These are phyloP conservation scores for Solanum dulcamara DNA, from an alignment of 257 asterid species.

Conservation along the genomic window DNA sequence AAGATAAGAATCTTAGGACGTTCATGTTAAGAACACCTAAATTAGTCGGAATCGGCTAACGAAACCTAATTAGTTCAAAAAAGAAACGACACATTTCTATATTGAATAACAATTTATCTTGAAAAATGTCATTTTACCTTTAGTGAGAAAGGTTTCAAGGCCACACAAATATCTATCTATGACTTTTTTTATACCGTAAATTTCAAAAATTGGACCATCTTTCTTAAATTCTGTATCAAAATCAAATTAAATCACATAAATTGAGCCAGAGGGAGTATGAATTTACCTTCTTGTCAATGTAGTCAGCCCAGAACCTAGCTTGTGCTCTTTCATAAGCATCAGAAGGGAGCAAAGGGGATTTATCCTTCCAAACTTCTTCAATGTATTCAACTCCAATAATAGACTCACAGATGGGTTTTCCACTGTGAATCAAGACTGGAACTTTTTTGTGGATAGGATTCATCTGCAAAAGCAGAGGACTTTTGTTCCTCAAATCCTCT, in stretches of 20 bases:
- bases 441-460: constrained; percentile 21
- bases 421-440: constrained; percentile 21
- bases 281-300: constrained; percentile 14
- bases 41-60: too few species aligned
- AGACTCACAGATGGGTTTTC: constrained; percentile 17
- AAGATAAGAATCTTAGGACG: background rate
- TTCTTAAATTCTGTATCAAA: too few species aligned
- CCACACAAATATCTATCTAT: too few species aligned
- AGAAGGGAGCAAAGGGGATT: constrained; percentile 7
- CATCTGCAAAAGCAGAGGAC: constrained; percentile 6
- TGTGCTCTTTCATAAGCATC: constrained; percentile 11
- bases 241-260: too few species aligned
- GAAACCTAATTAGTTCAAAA: too few species aligned
- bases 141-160: too few species aligned
- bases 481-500: constrained; percentile 12
- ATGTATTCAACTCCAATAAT: constrained; percentile 8
- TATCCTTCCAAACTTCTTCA: constrained; percentile 11
- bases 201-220: too few species aligned
- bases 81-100: too few species aligned
- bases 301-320: constrained; percentile 2
- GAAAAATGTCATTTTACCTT: too few species aligned
- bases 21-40: too few species aligned
- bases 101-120: too few species aligned
- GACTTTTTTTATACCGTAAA: too few species aligned
- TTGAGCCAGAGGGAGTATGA: background rate